These are phyloP conservation scores for Flaveria trinervia DNA, from an alignment of 129 eudicot species.

Conservation along the genomic window DNA sequence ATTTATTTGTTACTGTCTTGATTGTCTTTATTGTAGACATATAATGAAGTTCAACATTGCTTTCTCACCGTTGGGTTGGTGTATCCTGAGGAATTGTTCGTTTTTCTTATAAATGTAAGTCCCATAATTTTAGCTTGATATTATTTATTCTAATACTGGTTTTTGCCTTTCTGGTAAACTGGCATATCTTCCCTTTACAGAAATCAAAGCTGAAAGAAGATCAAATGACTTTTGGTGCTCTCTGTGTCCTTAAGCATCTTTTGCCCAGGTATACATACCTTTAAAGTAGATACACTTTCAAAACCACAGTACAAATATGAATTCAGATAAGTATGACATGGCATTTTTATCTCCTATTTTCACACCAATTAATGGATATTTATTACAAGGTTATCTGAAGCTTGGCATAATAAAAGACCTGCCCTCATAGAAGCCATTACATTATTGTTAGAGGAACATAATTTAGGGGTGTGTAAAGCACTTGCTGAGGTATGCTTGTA, in stretches of 20 bases:
- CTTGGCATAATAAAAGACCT: slow-evolving; percentile 85
- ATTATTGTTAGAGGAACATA: slow-evolving; percentile 68
- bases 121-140: slow-evolving; percentile 17
- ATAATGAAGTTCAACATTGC: slow-evolving; percentile 95
- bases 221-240: slow-evolving; percentile 87
- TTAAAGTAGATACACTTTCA: slow-evolving; percentile 18
- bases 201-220: slow-evolving; percentile 96
- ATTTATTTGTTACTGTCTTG: slow-evolving; percentile 21
- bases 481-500: slow-evolving; percentile 79
- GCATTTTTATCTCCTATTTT: neutral
- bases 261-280: slow-evolving; percentile 65
- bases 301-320: neutral
- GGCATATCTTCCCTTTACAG: slow-evolving; percentile 42
- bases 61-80: slow-evolving; percentile 83
- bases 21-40: slow-evolving; percentile 67
- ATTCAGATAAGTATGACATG: neutral
- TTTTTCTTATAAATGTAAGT: slow-evolving; percentile 87
- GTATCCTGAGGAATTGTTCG: slow-evolving; percentile 80
- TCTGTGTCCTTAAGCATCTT: slow-evolving; percentile 86
- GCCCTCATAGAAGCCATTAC: slow-evolving; percentile 77
- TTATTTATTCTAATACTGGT: neutral
- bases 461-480: slow-evolving; percentile 83
- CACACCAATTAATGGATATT: slow-evolving; percentile 21
- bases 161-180: slow-evolving; percentile 7
- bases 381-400: slow-evolving; percentile 73